Evolutionary conservation across 345 rosid species (phyloP).

Genomic region (Bruguiera parviflora): DNA sequence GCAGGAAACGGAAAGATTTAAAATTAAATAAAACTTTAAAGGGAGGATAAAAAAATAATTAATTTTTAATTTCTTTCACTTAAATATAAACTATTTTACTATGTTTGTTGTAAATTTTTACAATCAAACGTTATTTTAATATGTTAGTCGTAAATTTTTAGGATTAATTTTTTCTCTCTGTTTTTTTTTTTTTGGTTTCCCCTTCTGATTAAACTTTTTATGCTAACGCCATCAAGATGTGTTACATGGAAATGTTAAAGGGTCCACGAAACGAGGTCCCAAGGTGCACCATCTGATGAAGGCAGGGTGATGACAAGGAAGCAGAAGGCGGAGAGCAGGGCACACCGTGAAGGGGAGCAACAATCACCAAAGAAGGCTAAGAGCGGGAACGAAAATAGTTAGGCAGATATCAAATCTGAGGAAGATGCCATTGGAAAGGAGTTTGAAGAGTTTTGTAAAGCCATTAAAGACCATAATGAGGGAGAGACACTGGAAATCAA

Average conservation of each 20-base stretch:
- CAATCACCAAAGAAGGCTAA: conserved; percentile 64
- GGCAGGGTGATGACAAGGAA: conserved; percentile 66
- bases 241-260: conserved; percentile 22
- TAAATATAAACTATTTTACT: no score
- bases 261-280: conserved; percentile 80
- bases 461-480: conserved; percentile 47
- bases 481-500: conserved; percentile 53
- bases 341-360: conserved; percentile 38
- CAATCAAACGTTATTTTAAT: no score
- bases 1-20: no score
- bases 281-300: conserved; percentile 49
- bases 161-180: no score
- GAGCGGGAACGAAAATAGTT: conserved; percentile 18
- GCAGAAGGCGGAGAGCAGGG: conserved; percentile 73
- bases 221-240: neutral
- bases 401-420: conserved; percentile 26
- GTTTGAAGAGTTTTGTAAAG: conserved; percentile 53
- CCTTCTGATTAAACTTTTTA: neutral
- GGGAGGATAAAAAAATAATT: no score
- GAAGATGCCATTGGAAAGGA: conserved; percentile 29
- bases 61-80: no score
- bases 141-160: neutral
- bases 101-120: no score
- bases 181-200: no score
- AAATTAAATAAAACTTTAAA: no score